Percentiles rank a stretch among this genome's conserved stretches.
Conservation (phyloP, 2,329 filamentous ascomycete genomes). For the Ophioceras dolichostomum region DNA sequence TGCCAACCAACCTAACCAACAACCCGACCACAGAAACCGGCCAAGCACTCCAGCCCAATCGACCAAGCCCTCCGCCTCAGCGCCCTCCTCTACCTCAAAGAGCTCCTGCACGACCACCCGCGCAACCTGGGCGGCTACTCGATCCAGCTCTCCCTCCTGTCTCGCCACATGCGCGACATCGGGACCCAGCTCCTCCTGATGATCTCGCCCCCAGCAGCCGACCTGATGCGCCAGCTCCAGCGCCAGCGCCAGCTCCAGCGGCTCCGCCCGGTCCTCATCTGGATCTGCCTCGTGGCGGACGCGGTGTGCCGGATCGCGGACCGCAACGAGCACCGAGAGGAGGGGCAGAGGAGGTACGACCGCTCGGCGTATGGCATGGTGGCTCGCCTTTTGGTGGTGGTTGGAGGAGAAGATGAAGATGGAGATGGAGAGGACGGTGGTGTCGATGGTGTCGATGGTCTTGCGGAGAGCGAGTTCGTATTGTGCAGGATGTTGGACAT, state of each 20-base stretch:
- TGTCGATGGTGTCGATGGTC: slow-evolving; percentile 6
- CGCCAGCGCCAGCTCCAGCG: slow-evolving; percentile 3
- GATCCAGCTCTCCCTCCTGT: slow-evolving; percentile 16
- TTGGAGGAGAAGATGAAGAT: slow-evolving; percentile 4
- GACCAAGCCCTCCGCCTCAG: slow-evolving; percentile 17
- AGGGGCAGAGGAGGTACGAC: slow-evolving; percentile 10
- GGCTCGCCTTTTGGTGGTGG: slow-evolving; percentile 5
- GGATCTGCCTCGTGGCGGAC: slow-evolving; percentile 16
- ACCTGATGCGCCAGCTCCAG: background rate
- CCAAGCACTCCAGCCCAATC: slow-evolving; percentile 7
- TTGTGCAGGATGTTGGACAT: slow-evolving; percentile 11
- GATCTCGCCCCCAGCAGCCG: background rate
- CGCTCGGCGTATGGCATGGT: slow-evolving; percentile 12
- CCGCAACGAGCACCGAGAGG: slow-evolving; percentile 10
- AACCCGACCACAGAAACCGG: background rate
- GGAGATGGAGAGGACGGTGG: slow-evolving; percentile 5
- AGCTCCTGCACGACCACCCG: slow-evolving; percentile 18
- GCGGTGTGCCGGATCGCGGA: slow-evolving; percentile 13
- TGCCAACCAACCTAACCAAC: slow-evolving; percentile 1
- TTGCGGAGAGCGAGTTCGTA: slow-evolving; percentile 10
- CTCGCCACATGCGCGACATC: slow-evolving; percentile 10
- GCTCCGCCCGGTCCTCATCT: slow-evolving; percentile 13
- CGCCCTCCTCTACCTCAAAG: slow-evolving; percentile 18
- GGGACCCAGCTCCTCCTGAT: no score
- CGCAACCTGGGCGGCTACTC: slow-evolving; percentile 18